Conservation (phyloP, 208 protist genomes). For the Naegleria gruberi region DNA sequence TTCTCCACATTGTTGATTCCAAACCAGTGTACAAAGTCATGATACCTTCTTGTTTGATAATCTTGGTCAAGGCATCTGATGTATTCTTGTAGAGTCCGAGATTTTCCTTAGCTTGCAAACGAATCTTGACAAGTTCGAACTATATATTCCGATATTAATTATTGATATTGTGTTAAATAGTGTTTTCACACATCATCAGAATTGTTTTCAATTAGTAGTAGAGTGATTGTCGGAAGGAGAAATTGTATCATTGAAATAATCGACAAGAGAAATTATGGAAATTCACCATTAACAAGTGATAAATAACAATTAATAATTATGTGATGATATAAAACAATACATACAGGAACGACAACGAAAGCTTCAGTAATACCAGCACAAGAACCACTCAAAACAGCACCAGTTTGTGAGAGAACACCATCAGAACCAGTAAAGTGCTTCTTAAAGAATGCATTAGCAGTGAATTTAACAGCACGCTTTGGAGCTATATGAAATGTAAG, state of each 20-base stretch:
- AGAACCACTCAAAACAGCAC: conserved; percentile 28
- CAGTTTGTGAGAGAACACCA: not conserved
- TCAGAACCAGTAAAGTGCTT: not conserved
- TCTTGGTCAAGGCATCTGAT: conserved; percentile 38
- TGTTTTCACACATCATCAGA: not conserved
- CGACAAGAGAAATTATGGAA: too few relatives aligned
- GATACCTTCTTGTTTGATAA: conserved; percentile 38
- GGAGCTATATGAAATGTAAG: conserved; percentile 15
- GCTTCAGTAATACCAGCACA: conserved; percentile 48
- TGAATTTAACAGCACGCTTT: conserved; percentile 25
- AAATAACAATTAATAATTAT: not conserved
- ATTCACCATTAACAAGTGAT: not conserved
- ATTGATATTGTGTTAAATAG: not conserved
- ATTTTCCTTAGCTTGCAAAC: conserved; percentile 50
- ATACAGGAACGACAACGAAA: conserved; percentile 40
- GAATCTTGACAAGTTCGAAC: conserved; percentile 56
- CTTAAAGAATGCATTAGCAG: conserved; percentile 11
- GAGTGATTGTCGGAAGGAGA: too few relatives aligned
- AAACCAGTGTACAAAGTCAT: conserved; percentile 45
- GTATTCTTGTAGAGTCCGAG: conserved; percentile 45
- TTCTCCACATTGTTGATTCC: conserved; percentile 46
- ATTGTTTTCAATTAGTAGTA: too few relatives aligned
- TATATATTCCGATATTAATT: not conserved
- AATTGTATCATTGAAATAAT: too few relatives aligned
- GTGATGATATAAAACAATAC: not conserved